Conservation (phyloP, 345 rosid species). For the Citrus glauca region DNA sequence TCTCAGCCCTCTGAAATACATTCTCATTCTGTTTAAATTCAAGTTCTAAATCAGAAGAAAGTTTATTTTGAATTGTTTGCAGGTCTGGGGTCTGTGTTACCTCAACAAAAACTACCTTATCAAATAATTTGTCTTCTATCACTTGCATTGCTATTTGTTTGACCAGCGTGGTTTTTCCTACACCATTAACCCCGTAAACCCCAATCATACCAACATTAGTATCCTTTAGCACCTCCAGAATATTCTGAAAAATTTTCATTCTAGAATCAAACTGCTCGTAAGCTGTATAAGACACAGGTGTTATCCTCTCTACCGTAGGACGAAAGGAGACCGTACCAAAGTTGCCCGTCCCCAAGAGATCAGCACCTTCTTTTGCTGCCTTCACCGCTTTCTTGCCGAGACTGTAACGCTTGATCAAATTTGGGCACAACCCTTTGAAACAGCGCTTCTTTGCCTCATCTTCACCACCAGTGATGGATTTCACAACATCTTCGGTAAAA, state of each 20-base stretch:
- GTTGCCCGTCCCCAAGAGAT: not conserved
- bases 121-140: too few relatives aligned
- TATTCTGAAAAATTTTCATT: not conserved
- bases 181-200: too few relatives aligned
- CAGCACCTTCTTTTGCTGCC: not conserved
- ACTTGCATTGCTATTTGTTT: not conserved
- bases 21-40: not conserved
- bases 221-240: not conserved
- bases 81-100: not conserved
- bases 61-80: slow-evolving; percentile 5
- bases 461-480: not conserved
- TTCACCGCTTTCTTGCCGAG: not conserved
- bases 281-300: not conserved
- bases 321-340: not conserved
- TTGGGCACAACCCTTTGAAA: not conserved
- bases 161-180: slow-evolving; percentile 16
- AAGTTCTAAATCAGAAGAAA: not conserved
- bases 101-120: too few relatives aligned
- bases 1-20: slow-evolving; percentile 1
- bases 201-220: not conserved
- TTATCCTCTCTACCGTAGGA: not conserved
- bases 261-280: not conserved
- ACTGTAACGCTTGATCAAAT: not conserved
- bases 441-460: not conserved
- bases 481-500: not conserved